phyloP scores from a whole-genome alignment of 73 alveolate genomes.

The Stentor roeselii region DNA sequence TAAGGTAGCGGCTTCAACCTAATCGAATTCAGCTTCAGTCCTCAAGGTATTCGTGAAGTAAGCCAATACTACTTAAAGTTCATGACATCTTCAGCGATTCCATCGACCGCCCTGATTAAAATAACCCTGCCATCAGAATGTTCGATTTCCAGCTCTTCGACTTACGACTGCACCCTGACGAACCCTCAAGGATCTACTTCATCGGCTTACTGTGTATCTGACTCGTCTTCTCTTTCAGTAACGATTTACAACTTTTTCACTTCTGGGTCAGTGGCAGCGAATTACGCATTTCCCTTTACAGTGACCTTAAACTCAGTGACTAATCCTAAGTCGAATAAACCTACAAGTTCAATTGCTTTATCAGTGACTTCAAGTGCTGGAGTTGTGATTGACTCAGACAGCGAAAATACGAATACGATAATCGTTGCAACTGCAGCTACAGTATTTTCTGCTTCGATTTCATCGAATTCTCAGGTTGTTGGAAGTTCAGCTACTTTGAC shows the following conservation, averaged over 20 bases:
- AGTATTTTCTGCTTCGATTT: background rate
- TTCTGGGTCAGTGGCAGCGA: background rate
- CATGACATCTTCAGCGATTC: background rate
- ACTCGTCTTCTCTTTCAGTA: background rate
- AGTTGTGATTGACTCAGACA: slow-evolving; percentile 2
- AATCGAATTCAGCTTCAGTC: background rate
- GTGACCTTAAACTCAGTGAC: background rate
- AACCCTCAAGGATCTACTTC: slow-evolving; percentile 11
- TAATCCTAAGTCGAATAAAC: background rate
- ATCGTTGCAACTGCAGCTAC: background rate
- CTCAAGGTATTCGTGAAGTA: background rate
- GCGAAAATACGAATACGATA: background rate
- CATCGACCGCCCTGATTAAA: background rate
- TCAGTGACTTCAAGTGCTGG: background rate
- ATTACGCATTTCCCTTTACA: background rate
- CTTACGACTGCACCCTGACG: background rate
- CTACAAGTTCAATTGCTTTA: background rate
- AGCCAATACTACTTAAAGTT: background rate
- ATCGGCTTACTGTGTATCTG: slow-evolving; percentile 11
- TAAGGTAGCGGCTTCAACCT: background rate
- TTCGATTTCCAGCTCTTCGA: background rate
- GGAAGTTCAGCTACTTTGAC: background rate
- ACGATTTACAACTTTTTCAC: background rate
- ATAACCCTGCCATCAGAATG: background rate
- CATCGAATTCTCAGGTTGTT: background rate